Base-by-base conservation (phyloP, 495 filamentous ascomycete species). In the Cairneyella variabilis region DNA sequence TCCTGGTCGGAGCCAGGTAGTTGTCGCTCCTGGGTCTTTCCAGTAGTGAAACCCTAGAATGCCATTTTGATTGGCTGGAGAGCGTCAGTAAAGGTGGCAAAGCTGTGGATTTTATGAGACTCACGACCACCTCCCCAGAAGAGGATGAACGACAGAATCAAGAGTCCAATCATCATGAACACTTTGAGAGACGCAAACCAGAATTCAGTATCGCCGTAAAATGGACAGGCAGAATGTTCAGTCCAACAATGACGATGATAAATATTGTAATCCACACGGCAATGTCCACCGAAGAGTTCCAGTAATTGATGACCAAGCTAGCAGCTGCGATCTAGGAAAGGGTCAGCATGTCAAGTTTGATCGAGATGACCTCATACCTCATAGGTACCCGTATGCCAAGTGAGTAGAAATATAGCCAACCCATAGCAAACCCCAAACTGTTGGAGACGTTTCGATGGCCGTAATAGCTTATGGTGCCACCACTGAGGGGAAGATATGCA, bases 201-300 rank as follows among this genome's bases (percentile, higher is more conserved):
- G 66, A 91, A 92, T 62, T 92, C 87, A 53, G 87, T 80, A 68
- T 92, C 88, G 34, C 88, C 88, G 53, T 89, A 90, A 70, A 85
- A 86, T 3, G 62, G 10, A 92, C 82, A 41, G 75, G 71, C 42
- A 87, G 70, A 54, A 77, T 80, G 60, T 88, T 89, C 61, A 88
- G 74, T 16, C 63, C 42, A 6, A 86, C 57, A 49, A 90, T 86
- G 4, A 73, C 63, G 16, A 82, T 65, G 3, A 88, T 70, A 61
- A 90, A 87, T 9, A 86, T 69, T 3, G 82, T 75, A 37, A 90
- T 88, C 76, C 80, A 91, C 0, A 86, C 80, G n/a, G 80, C 84
- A 0, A 85, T 80, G 54, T 91, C 90, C 42, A 90, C 76, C 12
- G 77, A 73, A 12, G 78, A 58, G 16, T 53, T 18, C 89, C 90